A percentile compares a stretch with the other conserved stretches of the same genome.
Conservation (phyloP, 2,329 filamentous ascomycete genomes). For the Fusarium proliferatum region DNA sequence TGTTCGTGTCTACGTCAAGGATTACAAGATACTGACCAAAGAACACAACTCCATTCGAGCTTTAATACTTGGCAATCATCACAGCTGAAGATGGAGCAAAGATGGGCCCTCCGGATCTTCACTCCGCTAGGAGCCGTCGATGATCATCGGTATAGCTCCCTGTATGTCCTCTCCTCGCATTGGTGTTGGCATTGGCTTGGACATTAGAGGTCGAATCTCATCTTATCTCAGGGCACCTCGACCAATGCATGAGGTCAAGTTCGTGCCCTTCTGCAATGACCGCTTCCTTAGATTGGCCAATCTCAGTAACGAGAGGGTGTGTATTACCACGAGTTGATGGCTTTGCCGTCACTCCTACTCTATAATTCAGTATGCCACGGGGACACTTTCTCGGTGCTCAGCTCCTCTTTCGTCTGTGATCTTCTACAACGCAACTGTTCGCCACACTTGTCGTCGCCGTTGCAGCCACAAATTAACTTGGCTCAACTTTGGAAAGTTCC, state of each 20-base stretch:
- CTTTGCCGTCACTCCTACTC: constrained; percentile 39
- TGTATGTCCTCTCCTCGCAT: constrained; percentile 11
- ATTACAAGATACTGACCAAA: constrained; percentile 3
- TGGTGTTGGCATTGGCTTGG: neutral
- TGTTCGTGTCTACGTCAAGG: constrained; percentile 22
- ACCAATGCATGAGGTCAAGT: constrained; percentile 36
- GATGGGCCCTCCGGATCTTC: constrained; percentile 35
- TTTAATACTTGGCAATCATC: constrained; percentile 2
- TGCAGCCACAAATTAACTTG: constrained; percentile 34
- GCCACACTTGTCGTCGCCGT: constrained; percentile 30
- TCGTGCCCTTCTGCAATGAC: constrained; percentile 27
- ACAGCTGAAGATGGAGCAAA: neutral
- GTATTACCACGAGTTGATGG: constrained; percentile 33
- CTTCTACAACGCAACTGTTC: constrained; percentile 27
- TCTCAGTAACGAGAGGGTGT: constrained; percentile 13
- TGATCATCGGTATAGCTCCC: constrained; percentile 39
- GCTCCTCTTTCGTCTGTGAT: constrained; percentile 21
- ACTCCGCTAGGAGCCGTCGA: constrained; percentile 36
- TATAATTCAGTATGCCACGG: constrained; percentile 33
- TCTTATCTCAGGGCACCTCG: constrained; percentile 12
- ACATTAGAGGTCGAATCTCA: constrained; percentile 15
- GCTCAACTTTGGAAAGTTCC: neutral
- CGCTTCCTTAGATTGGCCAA: constrained; percentile 32
- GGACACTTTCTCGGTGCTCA: constrained; percentile 28
- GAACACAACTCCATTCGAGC: neutral